Conservation (phyloP, 2,329 filamentous ascomycete species). For the Sporothrix sp. region DNA sequence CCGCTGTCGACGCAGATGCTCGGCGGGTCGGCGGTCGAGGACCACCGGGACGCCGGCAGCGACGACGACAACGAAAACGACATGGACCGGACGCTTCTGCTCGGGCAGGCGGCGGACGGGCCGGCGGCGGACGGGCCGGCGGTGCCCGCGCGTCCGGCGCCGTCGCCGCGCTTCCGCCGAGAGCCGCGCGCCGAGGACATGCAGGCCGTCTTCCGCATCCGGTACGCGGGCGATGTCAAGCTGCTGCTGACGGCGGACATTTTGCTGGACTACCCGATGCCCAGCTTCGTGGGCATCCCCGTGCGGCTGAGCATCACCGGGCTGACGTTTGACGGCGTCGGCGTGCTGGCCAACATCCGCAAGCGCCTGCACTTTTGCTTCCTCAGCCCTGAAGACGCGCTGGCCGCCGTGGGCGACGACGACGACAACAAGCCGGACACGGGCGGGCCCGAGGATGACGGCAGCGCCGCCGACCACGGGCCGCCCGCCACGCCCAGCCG, state of each 20-base stretch:
- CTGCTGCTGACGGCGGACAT: constrained; percentile 91
- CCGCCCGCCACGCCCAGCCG: background rate
- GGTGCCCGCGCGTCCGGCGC: constrained; percentile 2
- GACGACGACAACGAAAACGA: constrained; percentile 10
- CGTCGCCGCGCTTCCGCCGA: constrained; percentile 33
- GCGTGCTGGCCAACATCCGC: constrained; percentile 82
- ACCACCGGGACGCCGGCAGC: constrained; percentile 28
- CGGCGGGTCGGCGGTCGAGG: constrained; percentile 29
- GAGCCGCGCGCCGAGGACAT: constrained; percentile 78
- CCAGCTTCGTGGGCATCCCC: constrained; percentile 91
- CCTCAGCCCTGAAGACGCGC: constrained; percentile 80
- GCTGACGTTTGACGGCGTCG: constrained; percentile 88
- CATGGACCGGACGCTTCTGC: constrained; percentile 12
- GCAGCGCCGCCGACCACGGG: background rate
- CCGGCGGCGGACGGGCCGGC: constrained; percentile 13
- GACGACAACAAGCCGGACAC: too few species aligned
- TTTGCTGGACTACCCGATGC: constrained; percentile 94
- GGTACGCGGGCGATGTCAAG: constrained; percentile 78
- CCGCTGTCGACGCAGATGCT: constrained; percentile 21
- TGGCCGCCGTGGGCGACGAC: constrained; percentile 54
- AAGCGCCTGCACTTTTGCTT: constrained; percentile 91
- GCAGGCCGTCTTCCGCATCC: constrained; percentile 84
- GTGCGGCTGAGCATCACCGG: constrained; percentile 93
- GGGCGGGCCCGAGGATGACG: constrained; percentile 19
- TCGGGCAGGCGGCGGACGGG: constrained; percentile 10